Evolutionary conservation across 371 early-diverging fungal genomes (phyloP).

Genomic region (Mucor piriformis): DNA sequence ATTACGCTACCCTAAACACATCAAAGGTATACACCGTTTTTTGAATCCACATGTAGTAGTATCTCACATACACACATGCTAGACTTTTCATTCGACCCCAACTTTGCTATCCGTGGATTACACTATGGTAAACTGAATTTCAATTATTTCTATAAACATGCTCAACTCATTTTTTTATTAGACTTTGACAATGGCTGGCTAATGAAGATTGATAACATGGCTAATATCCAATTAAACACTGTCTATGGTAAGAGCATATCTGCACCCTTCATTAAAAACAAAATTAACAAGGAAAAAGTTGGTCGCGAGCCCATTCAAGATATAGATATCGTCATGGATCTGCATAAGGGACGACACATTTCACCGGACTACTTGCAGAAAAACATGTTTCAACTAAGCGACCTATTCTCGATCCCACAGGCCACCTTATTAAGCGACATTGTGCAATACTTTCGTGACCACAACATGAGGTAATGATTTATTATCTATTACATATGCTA

Average conservation of each 20-base stretch:
- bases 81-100: constrained; percentile 59
- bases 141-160: too few relatives aligned
- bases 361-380: constrained; percentile 54
- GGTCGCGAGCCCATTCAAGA: constrained; percentile 58
- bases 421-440: constrained; percentile 63
- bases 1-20: constrained; percentile 57
- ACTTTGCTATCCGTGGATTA: constrained; percentile 68
- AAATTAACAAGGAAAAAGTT: constrained; percentile 11
- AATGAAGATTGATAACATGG: constrained; percentile 70
- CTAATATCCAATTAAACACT: constrained; percentile 66
- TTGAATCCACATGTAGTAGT: background rate
- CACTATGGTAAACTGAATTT: constrained; percentile 61
- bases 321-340: constrained; percentile 49
- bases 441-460: constrained; percentile 62
- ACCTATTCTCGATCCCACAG: constrained; percentile 66
- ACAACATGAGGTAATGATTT: constrained; percentile 41
- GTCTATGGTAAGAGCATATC: constrained; percentile 57
- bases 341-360: constrained; percentile 64
- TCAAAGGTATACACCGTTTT: constrained; percentile 30
- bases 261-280: background rate
- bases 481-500: background rate
- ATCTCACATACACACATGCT: background rate
- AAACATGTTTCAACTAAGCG: constrained; percentile 66
- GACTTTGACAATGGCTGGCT: constrained; percentile 67
- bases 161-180: constrained; percentile 1